Evolutionary conservation across 2,329 filamentous ascomycete species (phyloP).

Genomic region (Beauveria bassiana): DNA sequence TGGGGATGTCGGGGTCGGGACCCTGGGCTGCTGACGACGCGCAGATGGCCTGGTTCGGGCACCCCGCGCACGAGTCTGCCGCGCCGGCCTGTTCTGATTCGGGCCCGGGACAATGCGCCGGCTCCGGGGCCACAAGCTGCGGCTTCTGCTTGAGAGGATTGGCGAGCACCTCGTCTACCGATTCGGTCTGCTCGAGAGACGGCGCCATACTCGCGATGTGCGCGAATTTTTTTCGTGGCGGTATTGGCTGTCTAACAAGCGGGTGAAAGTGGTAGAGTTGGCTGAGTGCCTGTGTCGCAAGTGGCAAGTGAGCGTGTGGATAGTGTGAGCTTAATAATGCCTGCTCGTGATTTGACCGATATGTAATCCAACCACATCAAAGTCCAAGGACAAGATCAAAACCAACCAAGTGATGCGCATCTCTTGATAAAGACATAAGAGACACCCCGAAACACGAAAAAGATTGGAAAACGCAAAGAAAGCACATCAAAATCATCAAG

Average conservation of each 20-base stretch:
- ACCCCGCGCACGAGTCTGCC: slow-evolving; percentile 83
- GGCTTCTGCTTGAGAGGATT: slow-evolving; percentile 73
- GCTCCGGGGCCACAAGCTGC: slow-evolving; percentile 85
- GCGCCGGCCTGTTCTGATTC: slow-evolving; percentile 64
- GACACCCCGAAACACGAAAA: neutral
- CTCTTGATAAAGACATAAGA: neutral
- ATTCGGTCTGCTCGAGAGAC: slow-evolving; percentile 64
- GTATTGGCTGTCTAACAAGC: neutral
- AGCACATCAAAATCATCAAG: neutral
- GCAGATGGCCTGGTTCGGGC: slow-evolving; percentile 93
- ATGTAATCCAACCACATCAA: neutral
- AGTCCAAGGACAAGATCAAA: neutral
- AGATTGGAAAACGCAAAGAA: neutral
- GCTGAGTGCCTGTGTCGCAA: neutral
- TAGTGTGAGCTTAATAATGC: slow-evolving; percentile 17
- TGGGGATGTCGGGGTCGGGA: slow-evolving; percentile 84
- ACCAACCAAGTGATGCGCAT: neutral
- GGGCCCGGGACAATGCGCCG: slow-evolving; percentile 92
- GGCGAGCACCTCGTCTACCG: slow-evolving; percentile 61
- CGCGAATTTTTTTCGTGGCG: neutral
- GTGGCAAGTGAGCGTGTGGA: slow-evolving; percentile 10
- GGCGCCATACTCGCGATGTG: slow-evolving; percentile 57
- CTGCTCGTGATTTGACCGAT: neutral
- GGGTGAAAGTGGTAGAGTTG: neutral
- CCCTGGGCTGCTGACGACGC: slow-evolving; percentile 81